These are phyloP conservation scores for Apocynum venetum DNA, from an alignment of 257 asterid genomes.

Conservation along the genomic window DNA sequence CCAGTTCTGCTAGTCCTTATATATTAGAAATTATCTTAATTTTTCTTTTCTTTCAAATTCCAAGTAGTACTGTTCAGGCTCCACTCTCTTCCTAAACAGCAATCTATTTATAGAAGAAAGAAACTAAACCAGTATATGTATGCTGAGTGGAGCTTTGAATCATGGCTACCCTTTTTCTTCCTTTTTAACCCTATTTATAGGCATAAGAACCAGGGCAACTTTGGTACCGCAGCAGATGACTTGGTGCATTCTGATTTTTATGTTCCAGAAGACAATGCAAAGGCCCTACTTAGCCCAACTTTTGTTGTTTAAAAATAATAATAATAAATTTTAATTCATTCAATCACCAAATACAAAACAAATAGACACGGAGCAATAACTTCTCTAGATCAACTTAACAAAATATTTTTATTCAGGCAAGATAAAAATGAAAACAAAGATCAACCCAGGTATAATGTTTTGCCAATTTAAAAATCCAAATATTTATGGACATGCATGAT, in stretches of 20 bases:
- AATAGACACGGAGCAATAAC: not conserved
- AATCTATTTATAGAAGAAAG: not conserved
- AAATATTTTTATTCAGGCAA: not conserved
- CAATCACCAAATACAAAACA: not conserved
- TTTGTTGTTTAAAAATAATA: not conserved
- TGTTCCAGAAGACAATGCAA: slow-evolving; percentile 12
- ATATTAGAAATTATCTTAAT: not conserved
- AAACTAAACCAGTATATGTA: not conserved
- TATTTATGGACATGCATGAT: not conserved
- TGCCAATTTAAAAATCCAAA: not conserved
- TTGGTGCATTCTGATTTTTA: slow-evolving; percentile 8
- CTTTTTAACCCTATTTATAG: not conserved
- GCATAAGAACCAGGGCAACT: not conserved
- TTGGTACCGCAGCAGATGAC: slow-evolving; percentile 9
- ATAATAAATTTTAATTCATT: not conserved
- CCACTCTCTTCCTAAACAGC: slow-evolving; percentile 30
- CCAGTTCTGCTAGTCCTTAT: not conserved
- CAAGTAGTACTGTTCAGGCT: slow-evolving; percentile 47
- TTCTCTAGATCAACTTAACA: not conserved
- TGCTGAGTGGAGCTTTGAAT: slow-evolving; percentile 49
- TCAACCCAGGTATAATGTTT: not conserved
- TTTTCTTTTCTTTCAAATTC: not conserved
- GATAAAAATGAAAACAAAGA: not conserved
- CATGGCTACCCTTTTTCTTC: slow-evolving; percentile 28
- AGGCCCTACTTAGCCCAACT: slow-evolving; percentile 20